Evolutionary conservation across 495 filamentous ascomycete species (phyloP).

Genomic region (Opeltia flavorubescens): DNA sequence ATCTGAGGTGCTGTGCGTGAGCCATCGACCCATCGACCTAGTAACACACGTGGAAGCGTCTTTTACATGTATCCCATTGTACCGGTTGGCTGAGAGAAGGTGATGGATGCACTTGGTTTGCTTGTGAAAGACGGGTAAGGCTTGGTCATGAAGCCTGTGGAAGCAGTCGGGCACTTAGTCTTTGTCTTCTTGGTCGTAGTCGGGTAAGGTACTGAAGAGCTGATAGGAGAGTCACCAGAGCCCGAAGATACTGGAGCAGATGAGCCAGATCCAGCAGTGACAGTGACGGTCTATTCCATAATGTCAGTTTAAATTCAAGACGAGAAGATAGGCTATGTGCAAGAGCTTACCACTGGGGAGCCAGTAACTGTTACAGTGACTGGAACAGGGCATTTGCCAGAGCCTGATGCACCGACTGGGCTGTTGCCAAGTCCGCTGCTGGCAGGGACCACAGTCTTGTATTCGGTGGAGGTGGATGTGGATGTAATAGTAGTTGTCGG

Average conservation of each 20-base stretch:
- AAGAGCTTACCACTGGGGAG: conserved; percentile 24
- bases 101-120: conserved; percentile 11
- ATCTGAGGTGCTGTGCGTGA: background rate
- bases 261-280: conserved; percentile 8
- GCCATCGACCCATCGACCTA: background rate
- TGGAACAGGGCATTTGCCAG: conserved; percentile 6
- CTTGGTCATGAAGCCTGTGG: conserved; percentile 27
- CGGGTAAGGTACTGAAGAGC: conserved; percentile 19
- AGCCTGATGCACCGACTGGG: background rate
- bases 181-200: conserved; percentile 18
- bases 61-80: background rate
- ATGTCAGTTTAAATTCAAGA: background rate
- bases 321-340: background rate
- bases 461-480: conserved; percentile 7
- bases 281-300: conserved; percentile 6
- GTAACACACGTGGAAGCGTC: background rate
- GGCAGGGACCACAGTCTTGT: background rate
- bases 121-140: conserved; percentile 6
- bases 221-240: conserved; percentile 10
- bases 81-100: conserved; percentile 8
- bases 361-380: conserved; percentile 29
- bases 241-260: conserved; percentile 1
- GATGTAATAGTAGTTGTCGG: conserved; percentile 10
- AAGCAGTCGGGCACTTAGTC: conserved; percentile 20
- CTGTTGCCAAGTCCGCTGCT: background rate